Evolutionary conservation across 306 rosid species (phyloP), one percentile per base, ranked within the genome.

Genomic region (Lotus japonicus): DNA sequence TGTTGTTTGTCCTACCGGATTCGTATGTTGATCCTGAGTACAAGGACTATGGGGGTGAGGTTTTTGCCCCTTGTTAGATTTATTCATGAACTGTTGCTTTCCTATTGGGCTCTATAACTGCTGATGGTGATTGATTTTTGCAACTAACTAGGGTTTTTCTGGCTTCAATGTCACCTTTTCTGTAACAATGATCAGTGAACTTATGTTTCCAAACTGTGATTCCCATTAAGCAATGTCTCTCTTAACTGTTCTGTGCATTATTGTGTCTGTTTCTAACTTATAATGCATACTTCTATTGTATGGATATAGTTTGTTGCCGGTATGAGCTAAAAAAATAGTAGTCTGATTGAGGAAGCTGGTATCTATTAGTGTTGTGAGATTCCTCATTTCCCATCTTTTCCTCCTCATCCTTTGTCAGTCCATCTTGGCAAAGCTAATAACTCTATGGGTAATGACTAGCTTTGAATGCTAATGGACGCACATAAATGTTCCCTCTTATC

Each of bases 31-130:
- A 92, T 66, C 89, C 98, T 5, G 98, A 92, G 64, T 6, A 89
- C 70, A 80, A 89, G 62, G 98, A 92, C 83, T 92, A 92, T 23
- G 98, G 98, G 0, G 96, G 98, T 90, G 66, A 90, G 84, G 36
- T 33, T 59, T 48, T 31, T 36, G 42, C 6, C 48, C 18, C 53
- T 16, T 42, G 0, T 58, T 51, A 15, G 10, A 11, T 67, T 6
- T 9, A 4, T 19, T 16, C 5, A 11, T 21, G 7, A 9, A 0
- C 2, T 9, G 0, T 14, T 6, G 10, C 7, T 35, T 35, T 4
- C 9, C 9, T 35, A 5, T 35, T 35, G 9, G 9, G 5, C 9
- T 0, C 9, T 35, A 3, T 31, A 3, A 0, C 36, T 31, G 0
- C 36, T 31, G 23, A 21, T 21, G 1, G 23, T 1, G 23, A 21